Base-by-base conservation (phyloP, 352 stramenopile genomes). In the Pilasporangium apinafurcum region DNA sequence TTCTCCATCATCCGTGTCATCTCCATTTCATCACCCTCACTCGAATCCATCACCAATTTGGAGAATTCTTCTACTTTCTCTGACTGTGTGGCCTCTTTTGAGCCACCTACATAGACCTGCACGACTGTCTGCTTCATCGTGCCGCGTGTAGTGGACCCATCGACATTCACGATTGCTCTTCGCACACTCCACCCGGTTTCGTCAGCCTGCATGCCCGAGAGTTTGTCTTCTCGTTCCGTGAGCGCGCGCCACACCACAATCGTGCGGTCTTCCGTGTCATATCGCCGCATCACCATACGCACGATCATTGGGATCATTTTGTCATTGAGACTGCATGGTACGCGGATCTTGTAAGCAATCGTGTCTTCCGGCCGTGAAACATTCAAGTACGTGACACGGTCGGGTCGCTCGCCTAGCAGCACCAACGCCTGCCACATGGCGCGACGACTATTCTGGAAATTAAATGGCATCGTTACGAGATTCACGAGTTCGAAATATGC, bases 241-340 rank as follows among this genome's bases (percentile, higher is more conserved):
- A 65, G 37, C 31, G 53, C 53, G 39, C 49, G 30, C 52, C 59
- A 68, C 14, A 71, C 50, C 9, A 68, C 27, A 5, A 75, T 53
- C 10, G 64, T 20, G 5, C 50, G 53, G 16, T 64, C 45, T 9
- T 38, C 49, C 25, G 68, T 47, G 7, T 71, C 30, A 29, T 75
- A 71, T 42, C 53, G 51, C 30, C 64, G 60, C 25, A 69, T 34
- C 36, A 57, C 59, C n/a, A 74, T 27, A 28, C 16, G 8, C 13
- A 22, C 21, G 45, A 38, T 9, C 5, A 6, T 10, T 46, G 28
- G 34, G 5, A 26, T 18, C 16, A 25, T 26, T 30, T 42, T 27
- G 22, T 27, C 29, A 12, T 25, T 14, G 7, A n/a, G n/a, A n/a
- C n/a, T n/a, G n/a, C n/a, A n/a, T n/a, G n/a, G n/a, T n/a, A 38